These are phyloP conservation scores for Solanum chilense DNA, from an alignment of 257 asterid species.

Conservation along the genomic window DNA sequence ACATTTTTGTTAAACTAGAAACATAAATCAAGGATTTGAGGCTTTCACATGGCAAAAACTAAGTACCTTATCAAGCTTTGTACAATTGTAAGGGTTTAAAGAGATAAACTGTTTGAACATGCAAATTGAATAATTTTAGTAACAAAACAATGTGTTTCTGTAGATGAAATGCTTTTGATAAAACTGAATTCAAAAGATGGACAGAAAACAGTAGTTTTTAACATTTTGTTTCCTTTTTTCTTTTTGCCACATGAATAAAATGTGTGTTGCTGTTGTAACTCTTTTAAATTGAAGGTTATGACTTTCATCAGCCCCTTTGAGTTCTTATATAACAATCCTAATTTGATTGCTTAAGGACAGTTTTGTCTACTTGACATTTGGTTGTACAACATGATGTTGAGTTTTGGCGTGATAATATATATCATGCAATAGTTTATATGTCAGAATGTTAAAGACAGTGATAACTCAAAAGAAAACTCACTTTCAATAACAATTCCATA, in stretches of 20 bases:
- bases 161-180: neutral
- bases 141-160: neutral
- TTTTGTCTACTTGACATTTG: neutral
- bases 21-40: neutral
- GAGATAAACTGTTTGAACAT: neutral
- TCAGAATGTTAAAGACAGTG: neutral
- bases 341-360: neutral
- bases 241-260: neutral
- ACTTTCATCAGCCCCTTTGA: neutral
- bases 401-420: neutral
- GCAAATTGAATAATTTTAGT: neutral
- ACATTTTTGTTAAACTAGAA: neutral
- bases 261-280: neutral
- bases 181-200: neutral
- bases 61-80: neutral
- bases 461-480: slow-evolving; percentile 21
- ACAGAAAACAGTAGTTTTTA: neutral
- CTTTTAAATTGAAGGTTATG: neutral
- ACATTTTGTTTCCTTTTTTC: neutral
- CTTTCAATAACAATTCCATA: slow-evolving; percentile 81
- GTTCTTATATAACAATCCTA: neutral
- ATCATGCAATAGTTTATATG: neutral
- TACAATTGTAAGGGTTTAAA: neutral
- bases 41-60: neutral
- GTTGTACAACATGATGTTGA: neutral